Evolutionary conservation across 2,329 filamentous ascomycete genomes (phyloP).

Genomic region (Aspergillus chevalieri): DNA sequence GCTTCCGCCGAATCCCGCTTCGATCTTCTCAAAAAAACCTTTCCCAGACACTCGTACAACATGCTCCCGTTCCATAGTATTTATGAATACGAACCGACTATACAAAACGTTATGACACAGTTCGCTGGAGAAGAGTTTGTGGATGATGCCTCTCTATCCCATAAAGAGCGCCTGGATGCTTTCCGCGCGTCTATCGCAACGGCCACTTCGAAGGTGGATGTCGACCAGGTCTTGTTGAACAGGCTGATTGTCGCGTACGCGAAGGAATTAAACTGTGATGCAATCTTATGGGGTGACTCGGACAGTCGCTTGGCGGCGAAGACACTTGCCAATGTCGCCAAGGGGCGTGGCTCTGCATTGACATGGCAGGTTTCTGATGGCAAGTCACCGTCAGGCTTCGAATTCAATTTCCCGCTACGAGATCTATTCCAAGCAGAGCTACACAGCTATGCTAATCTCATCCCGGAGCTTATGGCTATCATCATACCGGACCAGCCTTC

Average conservation of each 20-base stretch:
- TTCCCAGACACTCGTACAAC: slow-evolving; percentile 61
- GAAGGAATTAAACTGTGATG: slow-evolving; percentile 55
- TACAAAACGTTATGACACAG: slow-evolving; percentile 26
- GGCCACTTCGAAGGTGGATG: slow-evolving; percentile 68
- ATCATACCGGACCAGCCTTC: slow-evolving; percentile 38
- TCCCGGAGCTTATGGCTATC: slow-evolving; percentile 48
- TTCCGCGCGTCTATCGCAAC: slow-evolving; percentile 61
- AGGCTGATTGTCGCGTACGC: slow-evolving; percentile 65
- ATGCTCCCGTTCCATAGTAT: slow-evolving; percentile 59
- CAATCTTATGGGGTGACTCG: slow-evolving; percentile 74
- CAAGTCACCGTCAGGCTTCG: slow-evolving; percentile 49
- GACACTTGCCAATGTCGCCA: slow-evolving; percentile 80
- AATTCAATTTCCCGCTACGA: slow-evolving; percentile 72
- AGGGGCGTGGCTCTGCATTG: slow-evolving; percentile 77
- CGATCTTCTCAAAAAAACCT: slow-evolving; percentile 50
- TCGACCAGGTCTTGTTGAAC: slow-evolving; percentile 63
- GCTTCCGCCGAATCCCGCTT: slow-evolving; percentile 27
- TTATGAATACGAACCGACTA: slow-evolving; percentile 39
- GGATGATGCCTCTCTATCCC: slow-evolving; percentile 23
- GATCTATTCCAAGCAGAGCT: slow-evolving; percentile 82
- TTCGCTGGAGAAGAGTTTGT: slow-evolving; percentile 22
- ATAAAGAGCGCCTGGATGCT: slow-evolving; percentile 45
- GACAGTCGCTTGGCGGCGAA: slow-evolving; percentile 84
- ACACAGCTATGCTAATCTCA: slow-evolving; percentile 54
- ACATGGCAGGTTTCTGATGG: slow-evolving; percentile 80